Evolutionary conservation across 768 basidiomycete genomes (phyloP).

Genomic region (Amanita rimosa): DNA sequence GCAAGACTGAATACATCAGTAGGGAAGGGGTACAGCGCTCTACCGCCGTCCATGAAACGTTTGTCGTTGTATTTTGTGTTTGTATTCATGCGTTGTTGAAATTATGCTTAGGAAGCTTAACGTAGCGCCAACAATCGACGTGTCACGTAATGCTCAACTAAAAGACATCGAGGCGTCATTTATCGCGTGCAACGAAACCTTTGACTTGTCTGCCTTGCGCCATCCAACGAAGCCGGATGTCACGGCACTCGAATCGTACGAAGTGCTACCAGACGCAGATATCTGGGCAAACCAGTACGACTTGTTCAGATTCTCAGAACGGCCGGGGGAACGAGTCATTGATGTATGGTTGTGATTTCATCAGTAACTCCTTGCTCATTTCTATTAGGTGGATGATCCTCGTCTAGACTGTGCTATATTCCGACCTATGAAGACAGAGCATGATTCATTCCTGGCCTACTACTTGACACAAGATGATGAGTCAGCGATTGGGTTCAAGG

Average conservation of each 20-base stretch:
- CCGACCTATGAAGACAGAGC: constrained; percentile 80
- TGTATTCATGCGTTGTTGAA: neutral
- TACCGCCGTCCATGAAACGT: constrained; percentile 43
- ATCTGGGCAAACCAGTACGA: constrained; percentile 90
- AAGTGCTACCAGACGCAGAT: constrained; percentile 73
- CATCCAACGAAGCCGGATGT: constrained; percentile 76
- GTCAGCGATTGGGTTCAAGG: constrained; percentile 55
- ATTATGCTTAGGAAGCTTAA: constrained; percentile 32
- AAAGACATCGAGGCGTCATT: constrained; percentile 76
- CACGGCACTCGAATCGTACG: constrained; percentile 70
- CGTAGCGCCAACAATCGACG: constrained; percentile 42
- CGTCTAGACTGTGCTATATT: constrained; percentile 78
- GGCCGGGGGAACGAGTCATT: constrained; percentile 65
- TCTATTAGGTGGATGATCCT: constrained; percentile 56
- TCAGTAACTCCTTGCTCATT: neutral
- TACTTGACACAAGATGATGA: constrained; percentile 74
- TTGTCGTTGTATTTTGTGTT: constrained; percentile 13
- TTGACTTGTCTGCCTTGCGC: constrained; percentile 44
- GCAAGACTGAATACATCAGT: constrained; percentile 86
- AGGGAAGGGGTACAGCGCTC: constrained; percentile 36
- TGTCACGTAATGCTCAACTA: constrained; percentile 66
- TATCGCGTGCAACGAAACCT: constrained; percentile 43
- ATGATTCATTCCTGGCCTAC: constrained; percentile 80
- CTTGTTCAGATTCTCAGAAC: constrained; percentile 74
- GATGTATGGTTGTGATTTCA: constrained; percentile 37